Evolutionary conservation across 495 filamentous ascomycete genomes (phyloP).

Genomic region (Xylaria cubensis): DNA sequence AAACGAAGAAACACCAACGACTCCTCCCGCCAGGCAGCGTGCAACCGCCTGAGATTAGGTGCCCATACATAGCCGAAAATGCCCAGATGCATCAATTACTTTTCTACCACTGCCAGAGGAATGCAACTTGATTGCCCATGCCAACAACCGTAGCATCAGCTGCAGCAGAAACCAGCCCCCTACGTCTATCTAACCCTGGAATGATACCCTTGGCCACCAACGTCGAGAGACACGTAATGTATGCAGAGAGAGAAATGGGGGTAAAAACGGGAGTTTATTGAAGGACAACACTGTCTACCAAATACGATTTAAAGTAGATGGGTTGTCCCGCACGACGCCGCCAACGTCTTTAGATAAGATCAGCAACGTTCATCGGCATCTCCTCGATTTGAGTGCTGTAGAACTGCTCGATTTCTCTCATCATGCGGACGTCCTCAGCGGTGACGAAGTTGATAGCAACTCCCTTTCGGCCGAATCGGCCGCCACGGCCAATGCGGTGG

Average conservation of each 20-base stretch:
- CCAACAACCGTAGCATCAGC: slow-evolving; percentile 32
- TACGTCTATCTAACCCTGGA: slow-evolving; percentile 32
- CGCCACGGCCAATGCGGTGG: slow-evolving; percentile 97
- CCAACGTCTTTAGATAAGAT: slow-evolving; percentile 57
- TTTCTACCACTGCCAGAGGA: slow-evolving; percentile 32
- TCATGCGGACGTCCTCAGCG: slow-evolving; percentile 97
- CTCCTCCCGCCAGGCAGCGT: slow-evolving; percentile 35
- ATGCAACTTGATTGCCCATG: slow-evolving; percentile 31
- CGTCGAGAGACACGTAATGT: slow-evolving; percentile 29
- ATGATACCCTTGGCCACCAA: slow-evolving; percentile 29
- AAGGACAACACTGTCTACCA: too few relatives aligned
- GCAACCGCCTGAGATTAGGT: slow-evolving; percentile 41
- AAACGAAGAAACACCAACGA: slow-evolving; percentile 37
- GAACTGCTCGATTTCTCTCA: slow-evolving; percentile 93
- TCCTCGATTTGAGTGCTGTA: slow-evolving; percentile 84
- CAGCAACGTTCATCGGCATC: slow-evolving; percentile 87
- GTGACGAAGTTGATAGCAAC: slow-evolving; percentile 99
- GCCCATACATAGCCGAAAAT: slow-evolving; percentile 41
- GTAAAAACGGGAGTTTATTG: background rate
- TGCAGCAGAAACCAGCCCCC: slow-evolving; percentile 32
- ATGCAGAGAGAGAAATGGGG: slow-evolving; percentile 28
- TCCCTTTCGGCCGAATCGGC: slow-evolving; percentile 99
- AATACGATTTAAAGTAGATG: too few relatives aligned
- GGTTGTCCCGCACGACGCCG: too few relatives aligned
- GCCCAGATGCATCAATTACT: slow-evolving; percentile 41